Evolutionary conservation across 2,329 filamentous ascomycete species (phyloP).

Genomic region (Penicillium sp.): DNA sequence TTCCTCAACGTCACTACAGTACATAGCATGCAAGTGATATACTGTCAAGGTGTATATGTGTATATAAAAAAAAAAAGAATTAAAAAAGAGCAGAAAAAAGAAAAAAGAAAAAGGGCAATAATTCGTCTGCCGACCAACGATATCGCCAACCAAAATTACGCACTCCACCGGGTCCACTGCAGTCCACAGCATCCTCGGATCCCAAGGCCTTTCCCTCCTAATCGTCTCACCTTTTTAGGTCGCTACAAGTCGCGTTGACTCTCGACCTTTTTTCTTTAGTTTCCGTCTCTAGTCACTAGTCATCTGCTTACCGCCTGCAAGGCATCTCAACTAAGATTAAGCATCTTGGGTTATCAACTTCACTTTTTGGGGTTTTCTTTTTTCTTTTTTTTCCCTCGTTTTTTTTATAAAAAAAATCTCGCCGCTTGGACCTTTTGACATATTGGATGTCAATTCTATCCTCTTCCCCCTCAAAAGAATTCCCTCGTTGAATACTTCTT

Average conservation of each 20-base stretch:
- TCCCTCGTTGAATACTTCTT: neutral
- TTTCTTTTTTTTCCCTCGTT: slow-evolving; percentile 5
- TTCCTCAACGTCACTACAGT: too few relatives aligned
- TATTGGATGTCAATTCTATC: slow-evolving; percentile 3
- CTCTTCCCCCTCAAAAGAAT: too few relatives aligned
- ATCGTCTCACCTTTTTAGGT: slow-evolving; percentile 31
- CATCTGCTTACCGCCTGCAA: slow-evolving; percentile 41
- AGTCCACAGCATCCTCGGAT: slow-evolving; percentile 40
- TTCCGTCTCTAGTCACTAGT: neutral
- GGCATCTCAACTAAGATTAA: slow-evolving; percentile 45
- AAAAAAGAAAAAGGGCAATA: neutral
- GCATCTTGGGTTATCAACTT: slow-evolving; percentile 33
- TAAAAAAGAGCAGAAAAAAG: neutral
- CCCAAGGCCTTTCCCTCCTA: slow-evolving; percentile 25
- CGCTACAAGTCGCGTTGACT: slow-evolving; percentile 22
- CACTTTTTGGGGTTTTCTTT: slow-evolving; percentile 14
- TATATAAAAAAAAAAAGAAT: neutral
- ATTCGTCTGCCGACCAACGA: slow-evolving; percentile 9
- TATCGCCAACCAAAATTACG: slow-evolving; percentile 22
- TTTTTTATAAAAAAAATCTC: neutral
- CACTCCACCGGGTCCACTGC: slow-evolving; percentile 24
- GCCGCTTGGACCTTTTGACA: slow-evolving; percentile 1
- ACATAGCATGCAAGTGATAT: too few relatives aligned
- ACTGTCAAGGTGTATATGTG: too few relatives aligned
- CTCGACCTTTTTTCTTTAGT: slow-evolving; percentile 20